A percentile compares a stretch with the other conserved stretches of the same genome.
These are phyloP conservation scores for Panellus pusillus DNA, from an alignment of 768 basidiomycete species.

Conservation along the genomic window DNA sequence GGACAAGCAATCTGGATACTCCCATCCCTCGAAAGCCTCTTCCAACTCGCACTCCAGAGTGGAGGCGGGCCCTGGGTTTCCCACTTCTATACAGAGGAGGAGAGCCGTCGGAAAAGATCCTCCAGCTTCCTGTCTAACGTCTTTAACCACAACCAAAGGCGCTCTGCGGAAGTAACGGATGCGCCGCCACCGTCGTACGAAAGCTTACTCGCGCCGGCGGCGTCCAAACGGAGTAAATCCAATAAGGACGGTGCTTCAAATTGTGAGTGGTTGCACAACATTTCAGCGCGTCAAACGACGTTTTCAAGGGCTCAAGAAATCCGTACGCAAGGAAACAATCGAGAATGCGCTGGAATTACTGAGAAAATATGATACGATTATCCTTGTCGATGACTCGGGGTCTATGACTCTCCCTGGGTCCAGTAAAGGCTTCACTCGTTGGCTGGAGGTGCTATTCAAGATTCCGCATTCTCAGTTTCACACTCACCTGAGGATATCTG, in stretches of 20 bases:
- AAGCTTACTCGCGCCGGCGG: background rate
- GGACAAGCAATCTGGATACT: no score
- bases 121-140: slow-evolving; percentile 9
- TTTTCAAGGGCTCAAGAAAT: slow-evolving; percentile 12
- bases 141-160: slow-evolving; percentile 7
- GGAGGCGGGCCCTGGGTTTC: background rate
- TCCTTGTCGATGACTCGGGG: slow-evolving; percentile 61
- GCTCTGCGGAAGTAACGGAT: slow-evolving; percentile 14
- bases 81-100: background rate
- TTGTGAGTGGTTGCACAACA: background rate
- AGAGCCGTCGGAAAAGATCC: slow-evolving; percentile 5
- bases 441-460: slow-evolving; percentile 45
- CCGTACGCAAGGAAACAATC: slow-evolving; percentile 17
- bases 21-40: background rate
- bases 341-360: slow-evolving; percentile 38
- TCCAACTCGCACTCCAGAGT: background rate
- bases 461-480: background rate
- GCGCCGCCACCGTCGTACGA: slow-evolving; percentile 13
- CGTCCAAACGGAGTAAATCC: background rate
- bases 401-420: slow-evolving; percentile 43
- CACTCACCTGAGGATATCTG: background rate
- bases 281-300: background rate
- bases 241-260: slow-evolving; percentile 1
- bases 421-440: slow-evolving; percentile 33
- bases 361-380: slow-evolving; percentile 52